Percentiles rank a stretch among this genome's conserved stretches.
phyloP scores from a whole-genome alignment of 1,139 yeast genomes.

The Nakaseomyces glabratus region DNA sequence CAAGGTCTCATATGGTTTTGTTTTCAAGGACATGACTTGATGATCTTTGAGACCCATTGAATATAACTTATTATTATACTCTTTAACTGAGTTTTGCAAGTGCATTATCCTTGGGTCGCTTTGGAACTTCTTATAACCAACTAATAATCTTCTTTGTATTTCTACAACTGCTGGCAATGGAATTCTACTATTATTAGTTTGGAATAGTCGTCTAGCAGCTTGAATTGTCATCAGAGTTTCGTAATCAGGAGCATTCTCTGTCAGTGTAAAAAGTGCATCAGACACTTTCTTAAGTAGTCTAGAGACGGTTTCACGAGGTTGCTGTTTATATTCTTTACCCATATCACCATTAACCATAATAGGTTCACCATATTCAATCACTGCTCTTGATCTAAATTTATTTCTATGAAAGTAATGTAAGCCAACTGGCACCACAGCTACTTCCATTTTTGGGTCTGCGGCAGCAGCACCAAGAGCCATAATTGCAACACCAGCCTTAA shows the following conservation, averaged over 20 bases:
- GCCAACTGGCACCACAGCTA: constrained; percentile 65
- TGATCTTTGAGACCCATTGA: constrained; percentile 61
- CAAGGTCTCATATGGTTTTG: constrained; percentile 29
- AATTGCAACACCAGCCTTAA: constrained; percentile 73
- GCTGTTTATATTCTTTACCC: constrained; percentile 45
- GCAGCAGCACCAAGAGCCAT: constrained; percentile 75
- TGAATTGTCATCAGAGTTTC: constrained; percentile 69
- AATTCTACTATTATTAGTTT: constrained; percentile 40
- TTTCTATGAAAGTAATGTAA: constrained; percentile 71
- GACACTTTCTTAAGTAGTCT: constrained; percentile 47
- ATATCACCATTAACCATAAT: constrained; percentile 43
- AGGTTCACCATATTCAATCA: constrained; percentile 66
- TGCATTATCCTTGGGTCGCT: constrained; percentile 48
- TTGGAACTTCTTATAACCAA: constrained; percentile 54
- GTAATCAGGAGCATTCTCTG: constrained; percentile 65
- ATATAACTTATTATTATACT: constrained; percentile 45
- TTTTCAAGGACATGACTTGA: constrained; percentile 48
- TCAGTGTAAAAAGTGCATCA: constrained; percentile 55
- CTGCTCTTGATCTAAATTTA: constrained; percentile 69
- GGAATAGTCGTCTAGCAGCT: constrained; percentile 63
- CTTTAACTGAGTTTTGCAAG: constrained; percentile 43
- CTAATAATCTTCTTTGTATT: constrained; percentile 57
- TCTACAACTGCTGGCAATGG: constrained; percentile 63
- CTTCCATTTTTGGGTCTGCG: constrained; percentile 45
- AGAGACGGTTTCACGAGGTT: constrained; percentile 51